Evolutionary conservation across 2,329 filamentous ascomycete genomes (phyloP).

Genomic region (Xylogone sp.): DNA sequence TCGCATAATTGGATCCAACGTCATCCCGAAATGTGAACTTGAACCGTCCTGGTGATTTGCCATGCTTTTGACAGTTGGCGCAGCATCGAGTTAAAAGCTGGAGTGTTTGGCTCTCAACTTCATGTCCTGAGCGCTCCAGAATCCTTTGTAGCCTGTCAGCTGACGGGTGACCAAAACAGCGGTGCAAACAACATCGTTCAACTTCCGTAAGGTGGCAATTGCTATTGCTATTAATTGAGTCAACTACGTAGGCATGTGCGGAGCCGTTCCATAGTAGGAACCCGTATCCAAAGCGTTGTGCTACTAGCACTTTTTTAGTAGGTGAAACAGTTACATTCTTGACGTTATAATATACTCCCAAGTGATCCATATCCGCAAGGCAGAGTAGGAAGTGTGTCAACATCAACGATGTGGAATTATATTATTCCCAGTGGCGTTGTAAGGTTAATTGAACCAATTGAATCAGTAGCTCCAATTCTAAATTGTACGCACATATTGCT

Average conservation of each 20-base stretch:
- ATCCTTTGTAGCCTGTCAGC: neutral
- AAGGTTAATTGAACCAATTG: conserved; percentile 1
- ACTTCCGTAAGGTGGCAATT: neutral
- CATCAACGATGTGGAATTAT: conserved; percentile 3
- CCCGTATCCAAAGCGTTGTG: neutral
- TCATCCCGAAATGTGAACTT: conserved; percentile 5
- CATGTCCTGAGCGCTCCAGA: neutral
- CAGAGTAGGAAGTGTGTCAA: conserved; percentile 6
- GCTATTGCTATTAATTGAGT: neutral
- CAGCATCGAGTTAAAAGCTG: conserved; percentile 2
- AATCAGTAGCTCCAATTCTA: neutral
- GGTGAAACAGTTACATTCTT: neutral
- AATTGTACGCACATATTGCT: neutral
- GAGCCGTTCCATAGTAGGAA: conserved; percentile 4
- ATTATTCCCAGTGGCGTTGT: neutral
- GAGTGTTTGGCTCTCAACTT: neutral
- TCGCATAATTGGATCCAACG: conserved; percentile 3
- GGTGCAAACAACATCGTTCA: conserved; percentile 2
- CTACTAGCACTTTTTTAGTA: neutral
- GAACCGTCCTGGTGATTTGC: conserved; percentile 1
- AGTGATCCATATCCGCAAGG: conserved; percentile 5
- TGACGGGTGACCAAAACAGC: neutral
- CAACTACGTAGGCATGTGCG: neutral
- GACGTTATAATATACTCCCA: conserved; percentile 6
- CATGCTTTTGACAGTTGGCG: conserved; percentile 1